Evolutionary conservation across 257 asterid species (phyloP), one percentile per base, ranked within the genome.

Genomic region (Capsicum baccatum): DNA sequence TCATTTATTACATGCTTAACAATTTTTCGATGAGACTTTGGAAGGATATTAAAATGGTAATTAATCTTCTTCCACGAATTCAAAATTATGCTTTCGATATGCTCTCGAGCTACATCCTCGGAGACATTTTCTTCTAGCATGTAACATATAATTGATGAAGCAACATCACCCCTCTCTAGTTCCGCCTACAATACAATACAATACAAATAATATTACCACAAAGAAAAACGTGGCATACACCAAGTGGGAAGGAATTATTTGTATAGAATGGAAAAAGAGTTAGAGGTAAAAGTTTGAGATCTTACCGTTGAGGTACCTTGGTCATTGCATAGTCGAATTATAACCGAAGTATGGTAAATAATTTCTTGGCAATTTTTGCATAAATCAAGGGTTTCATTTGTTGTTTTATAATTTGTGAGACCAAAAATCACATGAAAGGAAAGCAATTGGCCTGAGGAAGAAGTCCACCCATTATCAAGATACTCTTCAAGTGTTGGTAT

Each of bases 71-170:
- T 85, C 97, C 95, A 92, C 0, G 92, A 44, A 15, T 70, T 63
- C 9, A 16, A 37, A 78, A 85, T 79, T 4, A 88, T 39, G 39
- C 64, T 85, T 42, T 81, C 4, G 1, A 92, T 81, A 59, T 91
- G 89, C 8, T 62, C 87, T 21, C 93, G 85, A 10, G 90, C 92
- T 80, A 82, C 90, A 48, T 82, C 88, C 19, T 91, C 92, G 0
- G 89, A 54, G 0, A 79, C 92, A 50, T 86, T 88, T 37, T 88
- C 87, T 59, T 93, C 92, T 79, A 88, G 79, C 97, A 91, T 90
- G 89, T 90, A 86, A 68, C 97, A 93, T 7, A 83, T 39, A 58
- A 93, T 90, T 35, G 97, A 92, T 3, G 92, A 91, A 39, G 95
- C 89, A 1, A 91, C 92, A 35, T 93, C 94, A 4, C 95, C 96